A percentile compares a stretch with the other conserved stretches of the same genome.
These are phyloP conservation scores for Chalaropsis ovoidea DNA, from an alignment of 2,329 filamentous ascomycete genomes.

Conservation along the genomic window DNA sequence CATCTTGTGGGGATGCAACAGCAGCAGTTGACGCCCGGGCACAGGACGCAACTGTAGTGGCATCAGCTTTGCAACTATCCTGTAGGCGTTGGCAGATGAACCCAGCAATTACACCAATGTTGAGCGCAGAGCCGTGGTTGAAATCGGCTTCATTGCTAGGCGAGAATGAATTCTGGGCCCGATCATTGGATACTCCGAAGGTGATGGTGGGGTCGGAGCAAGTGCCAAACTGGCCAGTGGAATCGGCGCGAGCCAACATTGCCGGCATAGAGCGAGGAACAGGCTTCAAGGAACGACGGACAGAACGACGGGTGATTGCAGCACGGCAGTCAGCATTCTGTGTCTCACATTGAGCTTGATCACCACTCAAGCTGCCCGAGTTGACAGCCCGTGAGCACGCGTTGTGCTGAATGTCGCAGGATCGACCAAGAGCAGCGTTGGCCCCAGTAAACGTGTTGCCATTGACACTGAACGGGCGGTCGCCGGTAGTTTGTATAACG, in stretches of 20 bases:
- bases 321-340: conserved; percentile 36
- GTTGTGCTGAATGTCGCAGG: conserved; percentile 44
- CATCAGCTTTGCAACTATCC: conserved; percentile 29
- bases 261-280: neutral
- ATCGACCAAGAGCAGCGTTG: conserved; percentile 39
- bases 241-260: neutral
- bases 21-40: conserved; percentile 26
- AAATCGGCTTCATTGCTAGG: conserved; percentile 37
- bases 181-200: conserved; percentile 42
- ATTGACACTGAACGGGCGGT: conserved; percentile 43
- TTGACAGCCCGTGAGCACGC: conserved; percentile 42
- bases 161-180: conserved; percentile 37
- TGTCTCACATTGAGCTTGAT: conserved; percentile 33
- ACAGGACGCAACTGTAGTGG: conserved; percentile 27
- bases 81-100: conserved; percentile 40
- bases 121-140: conserved; percentile 42
- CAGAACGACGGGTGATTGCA: conserved; percentile 24
- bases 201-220: conserved; percentile 42
- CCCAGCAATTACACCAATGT: conserved; percentile 35
- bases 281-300: conserved; percentile 23
- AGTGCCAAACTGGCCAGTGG: conserved; percentile 32
- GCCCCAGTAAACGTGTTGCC: conserved; percentile 44
- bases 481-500: conserved; percentile 33
- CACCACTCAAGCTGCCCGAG: conserved; percentile 33
- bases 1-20: conserved; percentile 27